A percentile compares a stretch with the other conserved stretches of the same genome.
phyloP scores from a whole-genome alignment of 2,329 filamentous ascomycete genomes.

The Rutstroemia sydowiana region DNA sequence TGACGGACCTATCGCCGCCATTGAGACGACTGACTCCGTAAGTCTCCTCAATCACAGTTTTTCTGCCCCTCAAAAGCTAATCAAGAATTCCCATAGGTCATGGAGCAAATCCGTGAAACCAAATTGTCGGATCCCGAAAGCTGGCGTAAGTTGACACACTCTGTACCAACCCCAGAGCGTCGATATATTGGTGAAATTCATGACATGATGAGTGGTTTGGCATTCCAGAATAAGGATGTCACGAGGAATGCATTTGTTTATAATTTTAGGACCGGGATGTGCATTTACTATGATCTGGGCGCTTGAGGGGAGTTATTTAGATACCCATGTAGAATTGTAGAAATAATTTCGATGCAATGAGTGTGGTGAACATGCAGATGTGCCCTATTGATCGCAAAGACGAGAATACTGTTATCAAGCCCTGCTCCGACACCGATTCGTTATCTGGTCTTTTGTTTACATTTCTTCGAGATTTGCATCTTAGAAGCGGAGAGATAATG shows the following conservation, averaged over 20 bases:
- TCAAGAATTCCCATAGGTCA: constrained; percentile 22
- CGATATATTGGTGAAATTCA: constrained; percentile 80
- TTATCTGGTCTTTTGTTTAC: no score
- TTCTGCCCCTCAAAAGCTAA: neutral
- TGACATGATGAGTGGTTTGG: constrained; percentile 61
- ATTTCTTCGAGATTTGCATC: no score
- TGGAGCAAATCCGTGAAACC: constrained; percentile 69
- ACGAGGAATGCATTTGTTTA: constrained; percentile 78
- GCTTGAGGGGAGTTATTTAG: constrained; percentile 13
- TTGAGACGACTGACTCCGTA: constrained; percentile 80
- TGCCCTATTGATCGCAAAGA: no score
- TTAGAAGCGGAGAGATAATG: no score
- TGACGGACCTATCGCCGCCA: constrained; percentile 73
- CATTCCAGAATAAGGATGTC: constrained; percentile 48
- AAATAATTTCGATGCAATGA: no score
- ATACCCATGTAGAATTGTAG: constrained; percentile 5
- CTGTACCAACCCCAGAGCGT: constrained; percentile 66
- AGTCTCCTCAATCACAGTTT: neutral
- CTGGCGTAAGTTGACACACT: constrained; percentile 77
- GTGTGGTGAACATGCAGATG: no score
- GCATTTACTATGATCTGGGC: constrained; percentile 76
- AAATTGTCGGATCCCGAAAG: constrained; percentile 71
- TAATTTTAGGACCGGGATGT: constrained; percentile 79
- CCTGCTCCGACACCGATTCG: no score
- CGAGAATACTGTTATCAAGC: no score